Percentiles rank a stretch among this genome's conserved stretches.
Conservation (phyloP, 73 alveolate genomes). For the Blepharisma stoltei region DNA sequence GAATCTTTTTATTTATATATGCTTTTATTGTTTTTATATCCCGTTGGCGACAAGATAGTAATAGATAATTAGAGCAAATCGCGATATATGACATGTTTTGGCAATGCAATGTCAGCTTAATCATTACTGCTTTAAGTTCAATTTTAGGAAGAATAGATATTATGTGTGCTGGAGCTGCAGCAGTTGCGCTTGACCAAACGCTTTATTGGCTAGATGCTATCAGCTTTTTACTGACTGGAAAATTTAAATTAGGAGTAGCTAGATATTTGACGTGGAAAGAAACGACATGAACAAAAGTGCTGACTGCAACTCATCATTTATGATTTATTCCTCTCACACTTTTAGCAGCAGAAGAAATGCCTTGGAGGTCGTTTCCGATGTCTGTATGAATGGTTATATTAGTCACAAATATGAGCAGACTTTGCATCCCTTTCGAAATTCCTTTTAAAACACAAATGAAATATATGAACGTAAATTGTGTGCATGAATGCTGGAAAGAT, state of each 20-base stretch:
- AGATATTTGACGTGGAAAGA: conserved; percentile 31
- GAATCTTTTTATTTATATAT: background rate
- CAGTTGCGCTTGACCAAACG: conserved; percentile 26
- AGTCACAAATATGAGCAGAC: background rate
- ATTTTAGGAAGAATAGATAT: background rate
- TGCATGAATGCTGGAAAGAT: conserved; percentile 32
- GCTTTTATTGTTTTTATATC: background rate
- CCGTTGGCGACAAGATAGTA: background rate
- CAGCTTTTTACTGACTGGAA: conserved; percentile 5
- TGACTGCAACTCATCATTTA: conserved; percentile 35
- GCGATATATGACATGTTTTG: conserved; percentile 23
- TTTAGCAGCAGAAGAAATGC: background rate
- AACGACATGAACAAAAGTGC: conserved; percentile 1
- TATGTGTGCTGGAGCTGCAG: background rate
- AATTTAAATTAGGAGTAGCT: conserved; percentile 30
- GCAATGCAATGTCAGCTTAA: conserved; percentile 27
- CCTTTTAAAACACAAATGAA: conserved; percentile 5
- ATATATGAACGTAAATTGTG: conserved; percentile 17
- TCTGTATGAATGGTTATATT: background rate
- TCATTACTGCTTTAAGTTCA: background rate
- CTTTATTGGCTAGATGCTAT: conserved; percentile 19
- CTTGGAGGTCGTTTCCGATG: background rate
- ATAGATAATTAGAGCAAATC: conserved; percentile 4
- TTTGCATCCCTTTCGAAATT: conserved; percentile 17
- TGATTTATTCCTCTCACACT: conserved; percentile 23